These are phyloP conservation scores for Auriscalpium vulgare DNA, from an alignment of 768 basidiomycete species.

Conservation along the genomic window DNA sequence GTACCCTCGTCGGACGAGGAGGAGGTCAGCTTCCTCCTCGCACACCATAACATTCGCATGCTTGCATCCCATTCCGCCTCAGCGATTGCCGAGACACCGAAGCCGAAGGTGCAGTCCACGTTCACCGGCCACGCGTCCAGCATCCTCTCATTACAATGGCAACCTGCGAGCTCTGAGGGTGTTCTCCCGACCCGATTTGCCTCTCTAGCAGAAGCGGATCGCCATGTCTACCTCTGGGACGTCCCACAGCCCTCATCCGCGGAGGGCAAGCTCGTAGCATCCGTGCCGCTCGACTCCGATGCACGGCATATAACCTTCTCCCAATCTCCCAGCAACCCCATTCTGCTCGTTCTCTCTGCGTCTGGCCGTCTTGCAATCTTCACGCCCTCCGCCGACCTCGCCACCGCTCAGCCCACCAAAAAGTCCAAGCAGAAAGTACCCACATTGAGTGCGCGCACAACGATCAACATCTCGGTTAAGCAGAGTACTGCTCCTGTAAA, in stretches of 20 bases:
- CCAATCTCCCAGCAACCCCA: constrained; percentile 24
- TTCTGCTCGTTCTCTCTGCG: constrained; percentile 46
- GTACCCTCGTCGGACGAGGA: constrained; percentile 27
- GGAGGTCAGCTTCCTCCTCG: constrained; percentile 39
- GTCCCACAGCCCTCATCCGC: constrained; percentile 31
- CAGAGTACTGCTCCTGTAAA: constrained; percentile 26
- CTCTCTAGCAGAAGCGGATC: constrained; percentile 55
- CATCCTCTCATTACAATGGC: constrained; percentile 46
- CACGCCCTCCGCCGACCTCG: constrained; percentile 41
- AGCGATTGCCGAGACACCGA: constrained; percentile 27
- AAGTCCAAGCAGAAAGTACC: constrained; percentile 38
- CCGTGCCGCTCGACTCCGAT: constrained; percentile 57
- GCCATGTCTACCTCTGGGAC: constrained; percentile 57
- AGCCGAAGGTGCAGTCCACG: constrained; percentile 37
- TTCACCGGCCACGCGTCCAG: constrained; percentile 64
- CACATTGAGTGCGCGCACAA: constrained; percentile 46
- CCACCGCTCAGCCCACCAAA: constrained; percentile 30
- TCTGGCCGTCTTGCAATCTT: constrained; percentile 54
- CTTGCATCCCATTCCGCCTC: constrained; percentile 29
- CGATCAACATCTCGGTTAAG: constrained; percentile 33
- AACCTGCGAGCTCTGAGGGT: constrained; percentile 25
- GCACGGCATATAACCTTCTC: constrained; percentile 35
- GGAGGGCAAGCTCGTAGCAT: constrained; percentile 49
- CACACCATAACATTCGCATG: constrained; percentile 53
- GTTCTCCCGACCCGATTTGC: constrained; percentile 40